Percentiles rank a stretch among this genome's conserved stretches.
These are phyloP conservation scores for Hypoxylon sp. DNA, from an alignment of 2,329 filamentous ascomycete genomes.

Conservation along the genomic window DNA sequence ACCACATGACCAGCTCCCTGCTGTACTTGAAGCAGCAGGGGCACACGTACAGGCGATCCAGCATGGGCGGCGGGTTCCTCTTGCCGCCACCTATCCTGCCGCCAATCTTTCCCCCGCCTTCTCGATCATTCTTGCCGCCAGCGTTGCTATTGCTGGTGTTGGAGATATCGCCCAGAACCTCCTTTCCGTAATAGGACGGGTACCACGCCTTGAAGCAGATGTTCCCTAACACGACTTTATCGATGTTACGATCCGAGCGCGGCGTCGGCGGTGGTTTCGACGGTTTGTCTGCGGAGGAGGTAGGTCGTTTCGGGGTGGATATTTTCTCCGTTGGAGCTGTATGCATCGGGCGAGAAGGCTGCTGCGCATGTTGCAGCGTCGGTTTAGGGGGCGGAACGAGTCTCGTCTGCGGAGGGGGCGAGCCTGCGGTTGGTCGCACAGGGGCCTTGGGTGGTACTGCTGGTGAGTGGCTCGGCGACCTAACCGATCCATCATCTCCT, in stretches of 20 bases:
- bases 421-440: background rate
- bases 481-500: background rate
- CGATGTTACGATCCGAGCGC: conserved; percentile 78
- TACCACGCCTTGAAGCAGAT: conserved; percentile 92
- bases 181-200: conserved; percentile 88
- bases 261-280: conserved; percentile 52
- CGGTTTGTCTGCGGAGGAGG: conserved; percentile 29
- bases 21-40: conserved; percentile 96
- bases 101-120: conserved; percentile 51
- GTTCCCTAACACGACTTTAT: conserved; percentile 87
- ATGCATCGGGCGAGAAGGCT: conserved; percentile 6
- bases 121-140: conserved; percentile 27
- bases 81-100: conserved; percentile 54
- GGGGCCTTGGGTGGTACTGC: background rate
- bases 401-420: conserved; percentile 21
- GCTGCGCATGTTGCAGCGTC: conserved; percentile 7
- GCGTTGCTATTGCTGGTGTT: conserved; percentile 41
- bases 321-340: conserved; percentile 10
- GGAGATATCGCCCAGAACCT: conserved; percentile 66
- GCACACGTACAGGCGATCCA: conserved; percentile 85
- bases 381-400: conserved; percentile 16
- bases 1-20: conserved; percentile 70
- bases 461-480: conserved; percentile 1
- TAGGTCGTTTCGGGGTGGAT: conserved; percentile 51
- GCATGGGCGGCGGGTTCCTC: conserved; percentile 56